Conservation (phyloP, 208 protist species). For the Trypanosoma theileri region DNA sequence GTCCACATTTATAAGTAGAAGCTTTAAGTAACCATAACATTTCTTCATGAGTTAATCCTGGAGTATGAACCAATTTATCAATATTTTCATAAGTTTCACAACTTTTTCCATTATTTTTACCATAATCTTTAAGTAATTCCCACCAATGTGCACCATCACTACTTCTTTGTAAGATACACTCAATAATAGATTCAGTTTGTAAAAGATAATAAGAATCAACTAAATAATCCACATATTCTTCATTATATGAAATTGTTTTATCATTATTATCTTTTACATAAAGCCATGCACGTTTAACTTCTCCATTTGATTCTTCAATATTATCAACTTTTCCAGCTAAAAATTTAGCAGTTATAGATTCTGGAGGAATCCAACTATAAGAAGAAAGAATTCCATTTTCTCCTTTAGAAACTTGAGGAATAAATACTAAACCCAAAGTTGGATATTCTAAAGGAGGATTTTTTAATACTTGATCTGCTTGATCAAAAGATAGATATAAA, state of each 20-base stretch:
- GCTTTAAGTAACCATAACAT: slow-evolving; percentile 74
- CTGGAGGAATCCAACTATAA: slow-evolving; percentile 63
- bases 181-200: slow-evolving; percentile 39
- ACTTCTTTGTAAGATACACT: slow-evolving; percentile 64
- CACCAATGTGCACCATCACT: slow-evolving; percentile 86
- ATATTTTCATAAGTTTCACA: slow-evolving; percentile 44
- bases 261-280: slow-evolving; percentile 34
- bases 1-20: slow-evolving; percentile 61
- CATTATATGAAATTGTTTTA: slow-evolving; percentile 51
- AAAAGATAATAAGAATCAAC: slow-evolving; percentile 48
- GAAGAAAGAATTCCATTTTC: slow-evolving; percentile 20
- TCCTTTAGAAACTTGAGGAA: slow-evolving; percentile 29
- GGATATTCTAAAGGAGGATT: slow-evolving; percentile 47
- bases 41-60: slow-evolving; percentile 62
- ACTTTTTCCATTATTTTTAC: slow-evolving; percentile 19
- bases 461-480: slow-evolving; percentile 34
- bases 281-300: slow-evolving; percentile 43
- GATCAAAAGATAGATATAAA: slow-evolving; percentile 39
- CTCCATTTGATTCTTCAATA: slow-evolving; percentile 30
- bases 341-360: slow-evolving; percentile 55
- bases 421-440: slow-evolving; percentile 67
- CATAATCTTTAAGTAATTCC: slow-evolving; percentile 64
- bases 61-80: slow-evolving; percentile 70
- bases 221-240: slow-evolving; percentile 72
- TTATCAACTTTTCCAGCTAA: slow-evolving; percentile 39